Conservation (phyloP, 129 eudicot genomes). For the carrot (Daucus carota) region DH1_v3.0 NC_030382.2:50565001-50565500, state of each 20-base stretch:
- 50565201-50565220: too few relatives aligned
- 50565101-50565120: not conserved
- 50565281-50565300: not conserved
- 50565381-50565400: conserved; percentile 56
- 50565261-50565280: not conserved
- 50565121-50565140: not conserved
- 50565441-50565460: conserved; percentile 52
- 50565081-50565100: not conserved
- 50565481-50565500: conserved; percentile 30
- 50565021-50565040: not conserved
- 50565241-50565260: not conserved
- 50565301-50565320: not conserved
- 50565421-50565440: conserved; percentile 58
- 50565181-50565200: not conserved
- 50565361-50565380: conserved; percentile 26
- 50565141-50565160: not conserved
- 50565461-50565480: conserved; percentile 44
- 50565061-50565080: not conserved
- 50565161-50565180: not conserved
- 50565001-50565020: not conserved
- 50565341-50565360: conserved; percentile 46
- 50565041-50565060: not conserved
- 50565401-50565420: conserved; percentile 46
- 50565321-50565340: not conserved
- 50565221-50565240: not conserved